A percentile compares a stretch with the other conserved stretches of the same genome.
Conservation (phyloP, 805 yeast species). For the Brettanomyces bruxellensis region DNA sequence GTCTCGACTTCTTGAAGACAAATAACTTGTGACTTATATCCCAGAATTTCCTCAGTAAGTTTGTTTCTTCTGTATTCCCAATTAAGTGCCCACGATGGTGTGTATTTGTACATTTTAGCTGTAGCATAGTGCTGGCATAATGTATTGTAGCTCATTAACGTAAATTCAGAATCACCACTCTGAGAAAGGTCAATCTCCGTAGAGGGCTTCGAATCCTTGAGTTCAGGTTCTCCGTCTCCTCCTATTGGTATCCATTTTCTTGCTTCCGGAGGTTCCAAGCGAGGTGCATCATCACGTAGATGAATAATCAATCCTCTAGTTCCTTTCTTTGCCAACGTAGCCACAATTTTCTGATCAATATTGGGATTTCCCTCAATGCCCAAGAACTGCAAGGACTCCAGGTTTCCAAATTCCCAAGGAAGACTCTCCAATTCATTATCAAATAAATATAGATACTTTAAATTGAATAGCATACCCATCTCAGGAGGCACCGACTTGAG, state of each 20-base stretch:
- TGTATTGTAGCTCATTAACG: constrained; percentile 81
- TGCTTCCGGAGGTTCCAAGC: constrained; percentile 53
- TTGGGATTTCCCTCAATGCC: constrained; percentile 90
- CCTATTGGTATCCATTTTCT: constrained; percentile 79
- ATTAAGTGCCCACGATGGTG: constrained; percentile 94
- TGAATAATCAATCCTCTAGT: constrained; percentile 74
- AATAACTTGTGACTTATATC: constrained; percentile 61
- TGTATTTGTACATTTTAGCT: constrained; percentile 80
- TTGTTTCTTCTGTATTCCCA: constrained; percentile 86
- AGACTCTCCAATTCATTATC: constrained; percentile 72
- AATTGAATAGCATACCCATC: constrained; percentile 70
- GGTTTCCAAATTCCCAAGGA: constrained; percentile 79
- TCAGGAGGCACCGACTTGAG: constrained; percentile 71
- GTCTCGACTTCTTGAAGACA: constrained; percentile 96
- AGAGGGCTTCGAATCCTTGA: constrained; percentile 20
- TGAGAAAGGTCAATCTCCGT: constrained; percentile 19
- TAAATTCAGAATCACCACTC: constrained; percentile 39
- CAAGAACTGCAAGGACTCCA: constrained; percentile 74
- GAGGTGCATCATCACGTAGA: constrained; percentile 76
- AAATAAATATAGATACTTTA: constrained; percentile 76
- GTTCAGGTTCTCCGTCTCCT: constrained; percentile 58
- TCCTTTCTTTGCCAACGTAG: constrained; percentile 70
- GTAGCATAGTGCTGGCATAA: constrained; percentile 96
- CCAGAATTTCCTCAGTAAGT: constrained; percentile 63
- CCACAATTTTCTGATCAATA: constrained; percentile 53